Evolutionary conservation across 2,329 filamentous ascomycete genomes (phyloP).

Genomic region (Hortaea werneckii): DNA sequence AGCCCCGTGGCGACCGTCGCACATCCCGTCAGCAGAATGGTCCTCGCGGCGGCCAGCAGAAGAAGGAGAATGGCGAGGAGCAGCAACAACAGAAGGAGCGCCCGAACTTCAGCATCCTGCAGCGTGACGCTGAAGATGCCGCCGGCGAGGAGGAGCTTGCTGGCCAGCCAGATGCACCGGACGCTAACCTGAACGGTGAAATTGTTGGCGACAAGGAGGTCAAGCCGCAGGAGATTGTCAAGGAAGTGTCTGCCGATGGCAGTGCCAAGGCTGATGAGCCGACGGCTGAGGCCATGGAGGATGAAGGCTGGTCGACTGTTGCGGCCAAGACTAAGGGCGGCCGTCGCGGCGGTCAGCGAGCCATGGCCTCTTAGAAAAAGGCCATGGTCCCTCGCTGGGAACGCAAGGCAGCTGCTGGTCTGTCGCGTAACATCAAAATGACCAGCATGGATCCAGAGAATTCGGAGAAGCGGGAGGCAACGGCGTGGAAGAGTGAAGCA

Average conservation of each 20-base stretch:
- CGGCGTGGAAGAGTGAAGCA: no score
- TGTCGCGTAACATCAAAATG: no score
- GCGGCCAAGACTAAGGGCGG: conserved; percentile 37
- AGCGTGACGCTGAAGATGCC: conserved; percentile 35
- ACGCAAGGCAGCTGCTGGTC: neutral
- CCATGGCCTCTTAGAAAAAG: conserved; percentile 35
- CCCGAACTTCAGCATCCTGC: conserved; percentile 32
- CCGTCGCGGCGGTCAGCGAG: conserved; percentile 32
- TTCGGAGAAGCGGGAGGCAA: no score
- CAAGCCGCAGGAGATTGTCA: conserved; percentile 46
- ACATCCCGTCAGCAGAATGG: conserved; percentile 19
- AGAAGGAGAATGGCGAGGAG: conserved; percentile 26
- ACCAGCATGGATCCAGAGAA: no score
- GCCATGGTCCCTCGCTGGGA: conserved; percentile 1
- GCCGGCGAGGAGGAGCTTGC: conserved; percentile 24
- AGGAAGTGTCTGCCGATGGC: conserved; percentile 33
- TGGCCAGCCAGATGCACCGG: conserved; percentile 33
- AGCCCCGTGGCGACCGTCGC: neutral
- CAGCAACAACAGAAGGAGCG: conserved; percentile 21
- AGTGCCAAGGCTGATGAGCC: conserved; percentile 25
- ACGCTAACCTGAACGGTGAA: conserved; percentile 40
- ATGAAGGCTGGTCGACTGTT: conserved; percentile 46
- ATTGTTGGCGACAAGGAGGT: conserved; percentile 43
- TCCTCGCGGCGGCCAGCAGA: conserved; percentile 14
- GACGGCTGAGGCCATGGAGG: conserved; percentile 39